Base-by-base conservation (phyloP, 2,329 filamentous ascomycete genomes). In the Polychaeton citri region DNA sequence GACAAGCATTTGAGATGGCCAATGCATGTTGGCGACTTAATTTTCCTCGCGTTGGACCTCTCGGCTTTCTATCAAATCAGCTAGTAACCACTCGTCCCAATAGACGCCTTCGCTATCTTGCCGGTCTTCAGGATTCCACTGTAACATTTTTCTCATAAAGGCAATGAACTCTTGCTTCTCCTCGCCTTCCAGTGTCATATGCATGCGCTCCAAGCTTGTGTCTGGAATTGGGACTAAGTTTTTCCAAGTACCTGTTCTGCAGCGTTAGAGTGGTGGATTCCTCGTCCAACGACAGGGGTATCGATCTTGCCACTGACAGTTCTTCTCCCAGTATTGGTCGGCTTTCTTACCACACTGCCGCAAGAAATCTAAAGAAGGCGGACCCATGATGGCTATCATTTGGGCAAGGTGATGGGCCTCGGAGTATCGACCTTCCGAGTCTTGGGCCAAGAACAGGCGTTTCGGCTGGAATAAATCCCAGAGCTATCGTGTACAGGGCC, bases 381-480 rank as follows among this genome's bases (percentile, higher is more conserved):
- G 48, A 5, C 52, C 51, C 6, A 54, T 21, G 7, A 51, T 32
- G 2, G 47, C 38, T 2, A 51, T 28, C 41, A 51, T 42, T 18
- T 51, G 36, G 2, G 47, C 47, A 5, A 53, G 33, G 37, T 53
- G 56, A 17, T 40, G 42, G 17, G 37, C 32, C 12, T 43, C 47
- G 4, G 38, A 41, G 37, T 58, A 58, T 3, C 43, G 42, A n/a
- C 44, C 43, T 19, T 48, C 42, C 26, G 42, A 35, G 21, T 46
- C 40, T 6, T 37, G 33, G 6, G 48, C 40, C 39, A 37, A 24
- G 37, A 62, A 60, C 9, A 62, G 38, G 28, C 50, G 48, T 15
- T 51, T 45, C 7, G 45, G 47, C 38, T 63, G 46, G 32, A 58
- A 61, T 2, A 60, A 21, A 31, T 61, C 52, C 58, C 58, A 63